Conservation (phyloP, 176 grass and related monocot species). For the Urochloa ruziziensis region DNA sequence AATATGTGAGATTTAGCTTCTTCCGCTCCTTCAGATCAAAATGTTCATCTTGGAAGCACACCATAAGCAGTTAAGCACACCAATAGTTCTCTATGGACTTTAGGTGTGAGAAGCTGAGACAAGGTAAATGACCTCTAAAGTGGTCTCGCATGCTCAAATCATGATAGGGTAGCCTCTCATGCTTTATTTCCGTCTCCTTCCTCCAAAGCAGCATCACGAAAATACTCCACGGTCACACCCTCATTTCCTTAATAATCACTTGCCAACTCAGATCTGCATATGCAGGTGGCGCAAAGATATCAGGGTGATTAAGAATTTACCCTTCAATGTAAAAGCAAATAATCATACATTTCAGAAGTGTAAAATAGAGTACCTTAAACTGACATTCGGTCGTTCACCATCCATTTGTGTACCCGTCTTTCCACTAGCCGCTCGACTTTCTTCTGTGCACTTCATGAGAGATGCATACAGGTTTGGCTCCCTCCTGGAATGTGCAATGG, state of each 20-base stretch:
- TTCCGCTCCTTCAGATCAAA: no score
- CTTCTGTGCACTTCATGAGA: slow-evolving; percentile 42
- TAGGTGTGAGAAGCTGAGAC: no score
- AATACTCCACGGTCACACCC: slow-evolving; percentile 14
- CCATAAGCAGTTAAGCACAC: no score
- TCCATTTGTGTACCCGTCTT: slow-evolving; percentile 33
- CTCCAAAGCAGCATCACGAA: slow-evolving; percentile 32
- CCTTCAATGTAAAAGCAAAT: background rate
- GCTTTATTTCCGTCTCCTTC: slow-evolving; percentile 31
- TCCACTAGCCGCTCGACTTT: slow-evolving; percentile 24
- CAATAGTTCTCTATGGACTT: no score
- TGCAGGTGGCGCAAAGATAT: slow-evolving; percentile 64
- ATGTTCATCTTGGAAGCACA: no score
- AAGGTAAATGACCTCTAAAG: no score
- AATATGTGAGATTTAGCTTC: no score
- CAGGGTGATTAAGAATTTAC: slow-evolving; percentile 2
- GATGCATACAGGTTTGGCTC: slow-evolving; percentile 40
- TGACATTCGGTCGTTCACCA: slow-evolving; percentile 29
- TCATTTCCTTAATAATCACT: slow-evolving; percentile 48
- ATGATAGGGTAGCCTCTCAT: slow-evolving; percentile 45
- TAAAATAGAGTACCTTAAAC: slow-evolving; percentile 30
- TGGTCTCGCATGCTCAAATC: no score
- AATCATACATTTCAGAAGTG: slow-evolving; percentile 4
- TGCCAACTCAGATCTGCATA: slow-evolving; percentile 54
- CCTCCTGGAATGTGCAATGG: slow-evolving; percentile 45